A percentile compares a stretch with the other conserved stretches of the same genome.
Conservation (phyloP, 352 stramenopile genomes). For the Globisporangium okanoganense region DNA sequence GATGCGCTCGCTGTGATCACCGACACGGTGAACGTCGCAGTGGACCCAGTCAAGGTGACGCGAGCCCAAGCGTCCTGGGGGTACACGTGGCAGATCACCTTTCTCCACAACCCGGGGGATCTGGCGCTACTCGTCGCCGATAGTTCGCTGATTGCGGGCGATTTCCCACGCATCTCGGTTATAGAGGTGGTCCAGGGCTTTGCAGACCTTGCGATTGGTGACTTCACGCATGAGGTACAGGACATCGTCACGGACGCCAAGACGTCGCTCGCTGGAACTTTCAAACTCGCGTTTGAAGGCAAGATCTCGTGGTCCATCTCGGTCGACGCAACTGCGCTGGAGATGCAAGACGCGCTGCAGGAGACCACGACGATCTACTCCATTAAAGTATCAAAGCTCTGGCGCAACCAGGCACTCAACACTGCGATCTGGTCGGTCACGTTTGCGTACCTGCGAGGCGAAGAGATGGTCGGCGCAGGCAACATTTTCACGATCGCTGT, state of each 20-base stretch:
- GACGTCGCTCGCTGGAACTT: constrained; percentile 63
- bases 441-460: constrained; percentile 90
- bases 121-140: constrained; percentile 86
- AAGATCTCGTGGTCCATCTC: constrained; percentile 70
- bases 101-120: constrained; percentile 85
- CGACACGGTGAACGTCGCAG: constrained; percentile 62
- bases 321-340: constrained; percentile 67
- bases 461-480: constrained; percentile 89
- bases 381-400: constrained; percentile 63
- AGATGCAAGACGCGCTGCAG: constrained; percentile 83
- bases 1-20: constrained; percentile 79
- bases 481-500: constrained; percentile 86
- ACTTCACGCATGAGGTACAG: constrained; percentile 95
- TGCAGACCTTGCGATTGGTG: constrained; percentile 86
- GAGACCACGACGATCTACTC: constrained; percentile 83
- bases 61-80: constrained; percentile 66
- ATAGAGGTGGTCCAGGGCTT: constrained; percentile 73
- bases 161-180: constrained; percentile 83
- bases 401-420: constrained; percentile 36
- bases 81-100: constrained; percentile 91
- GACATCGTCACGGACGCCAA: constrained; percentile 76
- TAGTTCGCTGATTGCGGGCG: constrained; percentile 76
- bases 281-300: constrained; percentile 90
- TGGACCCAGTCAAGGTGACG: constrained; percentile 78
- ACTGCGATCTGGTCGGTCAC: constrained; percentile 91